Evolutionary conservation across 108 stramenopile genomes (phyloP), one percentile per base, ranked within the genome.

Genomic region (Nitzschia sp.): DNA sequence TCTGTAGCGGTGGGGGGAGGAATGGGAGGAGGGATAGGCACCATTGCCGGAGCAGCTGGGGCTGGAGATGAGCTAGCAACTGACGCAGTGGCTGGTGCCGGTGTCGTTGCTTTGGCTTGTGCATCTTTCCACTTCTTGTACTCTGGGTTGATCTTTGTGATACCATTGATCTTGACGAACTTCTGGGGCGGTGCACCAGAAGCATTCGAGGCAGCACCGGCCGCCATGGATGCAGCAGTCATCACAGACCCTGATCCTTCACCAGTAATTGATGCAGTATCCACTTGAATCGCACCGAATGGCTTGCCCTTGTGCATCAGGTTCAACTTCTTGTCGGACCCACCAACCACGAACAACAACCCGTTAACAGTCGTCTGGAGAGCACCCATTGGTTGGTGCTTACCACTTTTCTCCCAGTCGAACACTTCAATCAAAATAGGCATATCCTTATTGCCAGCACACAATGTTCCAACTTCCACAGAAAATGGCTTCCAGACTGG

Each of bases 381-480:
- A 18, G 34, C 34, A 11, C 94, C 94, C 89, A 95, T 87, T 21
- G 60, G 18, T 9, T 75, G 32, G 65, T 90, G 89, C 71, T 87
- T 86, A 54, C 90, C 90, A 71, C 67, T 78, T 58, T 62, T 79
- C 59, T 91, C 88, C 63, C 62, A 77, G 60, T 92, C 89, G 46
- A 62, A 90, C n/a, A 95, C 75, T 30, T 76, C 63, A 45, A 95
- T 69, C 33, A 68, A 64, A 8, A 95, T 47, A 11, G 77, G 77
- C 23, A 75, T 60, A 45, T 85, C 70, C 49, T 72, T 46, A 47
- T 95, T 74, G 5, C 77, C 77, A 21, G 78, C 83, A 68, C 87
- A 90, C 33, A 91, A 38, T 25, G 56, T 53, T 27, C 81, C 73
- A 31, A 95, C 42, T 54, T 70, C 49, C n/a, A 95, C 23, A 11